Evolutionary conservation across 2,329 filamentous ascomycete genomes (phyloP).

Genomic region (Penicillium polonicum): DNA sequence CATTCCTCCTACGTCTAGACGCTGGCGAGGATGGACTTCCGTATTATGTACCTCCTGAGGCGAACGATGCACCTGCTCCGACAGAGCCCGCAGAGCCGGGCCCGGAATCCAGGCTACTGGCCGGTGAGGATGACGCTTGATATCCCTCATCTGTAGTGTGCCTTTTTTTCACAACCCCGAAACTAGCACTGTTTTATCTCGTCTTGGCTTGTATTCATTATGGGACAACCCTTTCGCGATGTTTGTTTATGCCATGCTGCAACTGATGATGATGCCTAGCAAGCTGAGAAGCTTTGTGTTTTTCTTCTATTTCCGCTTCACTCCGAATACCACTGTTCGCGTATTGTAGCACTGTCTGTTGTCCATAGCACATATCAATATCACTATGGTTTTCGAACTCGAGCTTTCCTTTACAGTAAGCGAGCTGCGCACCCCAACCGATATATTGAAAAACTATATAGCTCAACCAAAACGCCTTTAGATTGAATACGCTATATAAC

Average conservation of each 20-base stretch:
- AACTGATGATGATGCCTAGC: slow-evolving; percentile 13
- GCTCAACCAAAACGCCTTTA: no score
- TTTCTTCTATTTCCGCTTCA: slow-evolving; percentile 4
- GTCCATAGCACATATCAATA: no score
- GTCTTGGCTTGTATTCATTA: slow-evolving; percentile 7
- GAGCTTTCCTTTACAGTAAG: no score
- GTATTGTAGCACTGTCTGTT: slow-evolving; percentile 15
- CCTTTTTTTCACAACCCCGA: not conserved
- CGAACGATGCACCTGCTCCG: slow-evolving; percentile 18
- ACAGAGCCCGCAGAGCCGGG: slow-evolving; percentile 18
- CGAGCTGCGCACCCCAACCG: no score
- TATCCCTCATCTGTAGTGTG: not conserved
- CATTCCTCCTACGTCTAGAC: slow-evolving; percentile 93
- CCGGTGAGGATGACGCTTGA: slow-evolving; percentile 18
- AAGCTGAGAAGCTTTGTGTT: slow-evolving; percentile 2
- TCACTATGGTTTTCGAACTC: no score
- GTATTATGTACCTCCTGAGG: slow-evolving; percentile 40
- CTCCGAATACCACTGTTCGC: slow-evolving; percentile 20
- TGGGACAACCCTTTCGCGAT: not conserved
- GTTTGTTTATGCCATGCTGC: slow-evolving; percentile 2
- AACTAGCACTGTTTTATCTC: not conserved
- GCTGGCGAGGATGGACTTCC: slow-evolving; percentile 76
- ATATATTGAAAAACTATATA: no score
- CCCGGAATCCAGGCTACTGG: slow-evolving; percentile 9
- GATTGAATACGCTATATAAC: no score